Evolutionary conservation across 2,329 filamentous ascomycete genomes (phyloP).

Genomic region (Laburnicola sp.): DNA sequence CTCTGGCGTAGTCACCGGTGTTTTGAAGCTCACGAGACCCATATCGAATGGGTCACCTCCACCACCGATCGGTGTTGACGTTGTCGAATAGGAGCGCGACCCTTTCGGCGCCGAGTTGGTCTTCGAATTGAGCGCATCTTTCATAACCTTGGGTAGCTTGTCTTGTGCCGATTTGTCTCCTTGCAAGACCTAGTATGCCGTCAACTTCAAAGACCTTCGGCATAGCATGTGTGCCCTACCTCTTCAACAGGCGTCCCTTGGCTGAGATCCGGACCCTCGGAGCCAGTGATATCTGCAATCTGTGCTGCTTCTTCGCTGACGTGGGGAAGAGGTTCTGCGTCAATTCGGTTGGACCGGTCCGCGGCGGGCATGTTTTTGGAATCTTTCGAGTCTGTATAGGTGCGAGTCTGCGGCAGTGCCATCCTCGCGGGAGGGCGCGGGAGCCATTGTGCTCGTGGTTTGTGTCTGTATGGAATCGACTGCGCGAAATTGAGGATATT

Average conservation of each 20-base stretch:
- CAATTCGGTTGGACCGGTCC: conserved; percentile 35
- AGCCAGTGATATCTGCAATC: conserved; percentile 60
- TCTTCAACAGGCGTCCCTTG: conserved; percentile 70
- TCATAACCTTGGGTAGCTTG: conserved; percentile 68
- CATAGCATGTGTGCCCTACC: conserved; percentile 46
- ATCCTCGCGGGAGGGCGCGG: conserved; percentile 25
- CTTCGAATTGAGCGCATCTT: conserved; percentile 60
- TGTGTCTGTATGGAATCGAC: conserved; percentile 39
- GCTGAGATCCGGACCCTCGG: conserved; percentile 62
- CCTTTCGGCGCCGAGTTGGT: conserved; percentile 44
- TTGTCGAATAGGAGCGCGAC: conserved; percentile 62
- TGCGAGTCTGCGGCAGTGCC: conserved; percentile 33
- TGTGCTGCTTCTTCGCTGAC: conserved; percentile 68
- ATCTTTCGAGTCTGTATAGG: conserved; percentile 38
- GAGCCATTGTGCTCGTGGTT: conserved; percentile 34
- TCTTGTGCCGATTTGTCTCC: conserved; percentile 64
- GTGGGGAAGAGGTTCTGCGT: conserved; percentile 54
- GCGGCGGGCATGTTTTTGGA: conserved; percentile 29
- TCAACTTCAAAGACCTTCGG: conserved; percentile 14
- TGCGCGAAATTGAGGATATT: conserved; percentile 36
- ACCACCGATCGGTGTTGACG: conserved; percentile 27
- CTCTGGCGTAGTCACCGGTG: conserved; percentile 21
- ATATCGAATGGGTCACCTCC: conserved; percentile 23
- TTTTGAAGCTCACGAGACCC: conserved; percentile 36
- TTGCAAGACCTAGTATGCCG: conserved; percentile 58